A percentile compares a stretch with the other conserved stretches of the same genome.
Conservation (phyloP, 2,329 filamentous ascomycete species). For the Colletotrichum gloeosporioides region DNA sequence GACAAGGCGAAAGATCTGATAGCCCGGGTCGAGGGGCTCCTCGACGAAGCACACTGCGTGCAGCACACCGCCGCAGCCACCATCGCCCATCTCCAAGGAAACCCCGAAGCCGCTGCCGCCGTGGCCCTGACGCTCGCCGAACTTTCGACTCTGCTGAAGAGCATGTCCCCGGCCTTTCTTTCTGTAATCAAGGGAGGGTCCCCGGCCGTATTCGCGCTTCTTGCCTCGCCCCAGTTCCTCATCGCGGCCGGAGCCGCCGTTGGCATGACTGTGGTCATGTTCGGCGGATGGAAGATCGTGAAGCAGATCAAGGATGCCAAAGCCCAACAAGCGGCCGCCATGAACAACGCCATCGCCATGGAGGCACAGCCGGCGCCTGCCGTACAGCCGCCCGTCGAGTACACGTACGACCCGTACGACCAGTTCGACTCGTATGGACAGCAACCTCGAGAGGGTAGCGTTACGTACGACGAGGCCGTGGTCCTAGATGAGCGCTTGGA, state of each 20-base stretch:
- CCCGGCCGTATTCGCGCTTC: conserved; percentile 83
- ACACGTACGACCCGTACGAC: conserved; percentile 2
- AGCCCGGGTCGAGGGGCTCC: conserved; percentile 73
- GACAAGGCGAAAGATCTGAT: conserved; percentile 63
- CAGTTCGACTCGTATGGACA: conserved; percentile 3
- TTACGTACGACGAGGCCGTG: conserved; percentile 59
- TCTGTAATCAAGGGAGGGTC: conserved; percentile 78
- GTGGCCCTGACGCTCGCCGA: conserved; percentile 93
- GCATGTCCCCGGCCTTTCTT: conserved; percentile 84
- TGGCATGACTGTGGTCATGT: conserved; percentile 93
- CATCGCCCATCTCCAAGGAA: conserved; percentile 74
- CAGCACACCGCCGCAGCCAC: conserved; percentile 84
- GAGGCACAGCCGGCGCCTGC: conserved; percentile 17
- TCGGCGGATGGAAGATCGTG: conserved; percentile 97
- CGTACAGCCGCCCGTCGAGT: conserved; percentile 7
- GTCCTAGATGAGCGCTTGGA: conserved; percentile 45
- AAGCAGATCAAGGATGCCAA: conserved; percentile 72
- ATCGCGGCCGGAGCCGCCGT: conserved; percentile 90
- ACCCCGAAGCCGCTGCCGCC: conserved; percentile 86
- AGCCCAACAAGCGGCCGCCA: conserved; percentile 28
- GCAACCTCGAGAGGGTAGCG: conserved; percentile 25
- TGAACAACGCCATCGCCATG: conserved; percentile 33
- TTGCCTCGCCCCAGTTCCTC: conserved; percentile 91
- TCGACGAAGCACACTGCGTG: conserved; percentile 88
- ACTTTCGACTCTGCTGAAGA: conserved; percentile 80